phyloP scores from a whole-genome alignment of 1,284 basidiomycete genomes.

The Trichosporon asahii region DNA sequence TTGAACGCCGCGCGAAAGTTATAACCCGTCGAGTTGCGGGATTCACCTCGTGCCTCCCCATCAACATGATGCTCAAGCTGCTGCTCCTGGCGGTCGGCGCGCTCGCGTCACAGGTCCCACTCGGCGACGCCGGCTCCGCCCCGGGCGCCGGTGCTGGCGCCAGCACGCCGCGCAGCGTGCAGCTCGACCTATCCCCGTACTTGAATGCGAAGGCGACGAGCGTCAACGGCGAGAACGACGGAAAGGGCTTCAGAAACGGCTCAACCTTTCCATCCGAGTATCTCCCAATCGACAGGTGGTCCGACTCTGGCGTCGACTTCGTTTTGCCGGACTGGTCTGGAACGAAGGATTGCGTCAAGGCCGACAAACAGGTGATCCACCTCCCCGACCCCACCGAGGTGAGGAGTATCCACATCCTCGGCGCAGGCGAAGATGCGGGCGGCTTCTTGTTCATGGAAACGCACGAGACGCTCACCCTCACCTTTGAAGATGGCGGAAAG shows the following conservation, averaged over 20 bases:
- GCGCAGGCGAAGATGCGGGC: slow-evolving; percentile 21
- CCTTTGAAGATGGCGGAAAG: slow-evolving; percentile 14
- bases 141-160: background rate
- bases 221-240: slow-evolving; percentile 8
- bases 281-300: slow-evolving; percentile 15
- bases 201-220: slow-evolving; percentile 21
- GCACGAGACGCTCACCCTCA: slow-evolving; percentile 16
- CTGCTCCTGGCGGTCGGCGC: background rate
- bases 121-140: background rate
- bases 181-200: slow-evolving; percentile 28
- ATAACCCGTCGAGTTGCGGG: background rate
- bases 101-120: background rate
- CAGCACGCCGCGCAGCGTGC: background rate
- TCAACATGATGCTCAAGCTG: background rate
- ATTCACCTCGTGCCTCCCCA: background rate
- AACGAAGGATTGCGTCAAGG: slow-evolving; percentile 11
- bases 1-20: background rate
- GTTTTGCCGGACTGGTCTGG: slow-evolving; percentile 10
- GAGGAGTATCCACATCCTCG: slow-evolving; percentile 15
- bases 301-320: slow-evolving; percentile 19
- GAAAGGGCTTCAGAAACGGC: slow-evolving; percentile 18
- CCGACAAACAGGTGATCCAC: slow-evolving; percentile 5
- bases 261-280: slow-evolving; percentile 15
- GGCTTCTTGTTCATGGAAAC: slow-evolving; percentile 19
- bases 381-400: slow-evolving; percentile 12